Evolutionary conservation across 306 rosid species (phyloP).

Genomic region (Quercus variabilis): DNA sequence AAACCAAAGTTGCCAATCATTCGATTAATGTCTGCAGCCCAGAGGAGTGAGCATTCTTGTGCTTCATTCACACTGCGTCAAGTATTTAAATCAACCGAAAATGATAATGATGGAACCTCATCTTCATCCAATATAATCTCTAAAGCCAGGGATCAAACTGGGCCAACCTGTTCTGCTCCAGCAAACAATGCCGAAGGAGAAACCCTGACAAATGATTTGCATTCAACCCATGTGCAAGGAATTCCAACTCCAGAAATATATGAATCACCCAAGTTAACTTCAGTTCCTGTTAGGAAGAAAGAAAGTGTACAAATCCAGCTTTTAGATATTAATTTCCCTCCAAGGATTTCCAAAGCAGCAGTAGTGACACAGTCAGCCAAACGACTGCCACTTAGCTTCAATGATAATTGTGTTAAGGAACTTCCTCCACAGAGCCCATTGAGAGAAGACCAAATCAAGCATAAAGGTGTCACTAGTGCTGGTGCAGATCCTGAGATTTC

Average conservation of each 20-base stretch:
- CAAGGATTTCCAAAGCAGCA: slow-evolving; percentile 45
- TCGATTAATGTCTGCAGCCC: slow-evolving; percentile 81
- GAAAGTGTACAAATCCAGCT: slow-evolving; percentile 62
- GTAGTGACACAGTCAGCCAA: slow-evolving; percentile 33
- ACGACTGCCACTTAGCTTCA: slow-evolving; percentile 33
- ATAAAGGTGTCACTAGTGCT: slow-evolving; percentile 27
- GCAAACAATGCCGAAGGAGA: slow-evolving; percentile 62
- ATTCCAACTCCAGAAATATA: slow-evolving; percentile 97
- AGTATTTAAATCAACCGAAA: slow-evolving; percentile 80
- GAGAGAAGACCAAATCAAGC: slow-evolving; percentile 34
- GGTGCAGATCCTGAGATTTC: slow-evolving; percentile 48
- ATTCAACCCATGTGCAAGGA: slow-evolving; percentile 66
- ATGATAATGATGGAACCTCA: slow-evolving; percentile 61
- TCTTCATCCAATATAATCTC: slow-evolving; percentile 63
- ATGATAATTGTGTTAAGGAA: slow-evolving; percentile 35
- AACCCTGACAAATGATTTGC: slow-evolving; percentile 35
- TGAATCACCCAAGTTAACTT: slow-evolving; percentile 80
- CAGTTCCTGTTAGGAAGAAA: slow-evolving; percentile 59
- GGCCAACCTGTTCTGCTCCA: slow-evolving; percentile 53
- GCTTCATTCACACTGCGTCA: slow-evolving; percentile 76
- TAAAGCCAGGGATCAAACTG: slow-evolving; percentile 46
- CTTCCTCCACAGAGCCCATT: slow-evolving; percentile 41
- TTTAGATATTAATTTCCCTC: slow-evolving; percentile 92
- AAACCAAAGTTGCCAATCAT: slow-evolving; percentile 89
- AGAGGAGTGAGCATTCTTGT: slow-evolving; percentile 86